Evolutionary conservation across 2,329 filamentous ascomycete species (phyloP).

Genomic region (Pseudohalonectria lignicola): DNA sequence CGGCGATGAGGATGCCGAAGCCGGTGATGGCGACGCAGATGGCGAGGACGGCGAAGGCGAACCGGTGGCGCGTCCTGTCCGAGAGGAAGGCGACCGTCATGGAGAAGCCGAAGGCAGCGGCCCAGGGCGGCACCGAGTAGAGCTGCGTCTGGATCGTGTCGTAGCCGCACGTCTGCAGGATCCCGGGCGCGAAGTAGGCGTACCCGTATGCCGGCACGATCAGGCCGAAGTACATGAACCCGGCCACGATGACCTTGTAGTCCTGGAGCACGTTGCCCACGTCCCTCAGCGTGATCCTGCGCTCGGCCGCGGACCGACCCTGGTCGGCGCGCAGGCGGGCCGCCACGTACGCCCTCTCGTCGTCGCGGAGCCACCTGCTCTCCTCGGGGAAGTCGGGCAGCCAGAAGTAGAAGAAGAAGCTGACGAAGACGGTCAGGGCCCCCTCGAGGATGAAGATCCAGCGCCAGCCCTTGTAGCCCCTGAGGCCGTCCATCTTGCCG

Average conservation of each 20-base stretch:
- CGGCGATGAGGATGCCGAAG: constrained; percentile 61
- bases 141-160: constrained; percentile 40
- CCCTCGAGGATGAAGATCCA: constrained; percentile 81
- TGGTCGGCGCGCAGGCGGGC: constrained; percentile 58
- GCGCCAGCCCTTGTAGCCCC: constrained; percentile 62
- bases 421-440: constrained; percentile 47
- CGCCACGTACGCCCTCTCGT: constrained; percentile 57
- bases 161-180: constrained; percentile 41
- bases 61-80: constrained; percentile 63
- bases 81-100: constrained; percentile 65
- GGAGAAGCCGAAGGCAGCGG: constrained; percentile 64
- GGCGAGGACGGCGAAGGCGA: constrained; percentile 58
- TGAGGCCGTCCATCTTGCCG: constrained; percentile 69
- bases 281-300: constrained; percentile 47
- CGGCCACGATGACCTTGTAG: constrained; percentile 61
- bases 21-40: constrained; percentile 61
- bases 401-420: constrained; percentile 54
- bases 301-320: constrained; percentile 53
- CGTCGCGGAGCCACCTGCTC: constrained; percentile 58
- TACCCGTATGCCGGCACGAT: constrained; percentile 70
- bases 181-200: constrained; percentile 58
- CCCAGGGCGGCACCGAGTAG: constrained; percentile 40
- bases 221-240: constrained; percentile 72
- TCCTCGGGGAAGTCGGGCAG: constrained; percentile 69
- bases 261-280: constrained; percentile 58